phyloP scores from a whole-genome alignment of 2,329 filamentous ascomycete species.

The Phialophora expanda region DNA sequence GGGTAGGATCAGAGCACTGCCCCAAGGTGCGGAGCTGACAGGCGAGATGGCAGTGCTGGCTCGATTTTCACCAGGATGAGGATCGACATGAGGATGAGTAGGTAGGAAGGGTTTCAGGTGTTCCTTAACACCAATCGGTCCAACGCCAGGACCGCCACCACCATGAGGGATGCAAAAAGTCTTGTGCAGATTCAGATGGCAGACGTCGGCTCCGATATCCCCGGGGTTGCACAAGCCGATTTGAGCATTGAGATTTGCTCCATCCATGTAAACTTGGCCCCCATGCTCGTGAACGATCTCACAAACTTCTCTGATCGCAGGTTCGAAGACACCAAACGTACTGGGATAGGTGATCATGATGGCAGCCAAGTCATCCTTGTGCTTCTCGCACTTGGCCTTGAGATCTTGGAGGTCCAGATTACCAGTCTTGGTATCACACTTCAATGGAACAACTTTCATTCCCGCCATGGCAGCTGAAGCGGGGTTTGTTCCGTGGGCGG shows the following conservation, averaged over 20 bases:
- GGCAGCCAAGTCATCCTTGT: constrained; percentile 81
- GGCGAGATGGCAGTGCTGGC: constrained; percentile 64
- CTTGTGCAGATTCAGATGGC: constrained; percentile 97
- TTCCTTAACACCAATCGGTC: constrained; percentile 87
- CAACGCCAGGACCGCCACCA: constrained; percentile 89
- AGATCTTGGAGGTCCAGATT: constrained; percentile 89
- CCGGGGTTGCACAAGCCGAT: constrained; percentile 94
- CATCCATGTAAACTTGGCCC: constrained; percentile 97
- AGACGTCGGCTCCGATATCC: constrained; percentile 94
- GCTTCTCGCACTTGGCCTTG: constrained; percentile 84
- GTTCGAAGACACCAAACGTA: constrained; percentile 94
- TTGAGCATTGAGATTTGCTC: constrained; percentile 98
- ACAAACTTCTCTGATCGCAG: constrained; percentile 82
- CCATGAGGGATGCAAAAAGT: constrained; percentile 98
- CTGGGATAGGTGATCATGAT: constrained; percentile 98
- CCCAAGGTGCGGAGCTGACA: constrained; percentile 81
- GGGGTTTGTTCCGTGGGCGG: constrained; percentile 94
- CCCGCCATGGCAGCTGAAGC: constrained; percentile 95
- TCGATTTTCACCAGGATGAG: constrained; percentile 39
- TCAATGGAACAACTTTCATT: constrained; percentile 90
- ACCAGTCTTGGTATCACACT: constrained; percentile 84
- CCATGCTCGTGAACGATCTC: constrained; percentile 84
- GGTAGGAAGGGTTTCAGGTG: constrained; percentile 80
- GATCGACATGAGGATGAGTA: constrained; percentile 66
- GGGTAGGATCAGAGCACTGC: constrained; percentile 87